Evolutionary conservation across 75 land plant genomes (phyloP).

Genomic region (Pinus taeda): DNA sequence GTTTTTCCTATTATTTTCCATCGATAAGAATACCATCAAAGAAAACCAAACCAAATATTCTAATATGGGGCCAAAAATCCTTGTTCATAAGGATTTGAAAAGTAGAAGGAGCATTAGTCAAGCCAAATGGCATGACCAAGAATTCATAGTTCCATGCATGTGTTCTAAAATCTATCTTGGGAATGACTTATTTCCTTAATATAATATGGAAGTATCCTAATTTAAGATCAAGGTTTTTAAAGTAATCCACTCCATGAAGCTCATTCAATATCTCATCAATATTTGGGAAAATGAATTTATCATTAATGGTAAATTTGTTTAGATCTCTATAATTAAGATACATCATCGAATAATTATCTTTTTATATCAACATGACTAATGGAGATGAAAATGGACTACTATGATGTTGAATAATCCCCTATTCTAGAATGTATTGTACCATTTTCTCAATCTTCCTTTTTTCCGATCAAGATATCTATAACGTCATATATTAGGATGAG

Average conservation of each 20-base stretch:
- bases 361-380: background rate
- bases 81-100: too few relatives aligned
- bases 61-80: too few relatives aligned
- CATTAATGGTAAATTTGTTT: background rate
- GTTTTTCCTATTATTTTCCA: too few relatives aligned
- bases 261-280: background rate
- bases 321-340: background rate
- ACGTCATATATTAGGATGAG: background rate
- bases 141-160: background rate
- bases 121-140: too few relatives aligned
- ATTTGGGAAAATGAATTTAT: background rate
- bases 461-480: background rate
- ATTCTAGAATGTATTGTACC: background rate
- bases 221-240: background rate
- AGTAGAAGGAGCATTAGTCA: too few relatives aligned
- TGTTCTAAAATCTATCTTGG: background rate
- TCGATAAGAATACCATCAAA: too few relatives aligned
- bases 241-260: background rate
- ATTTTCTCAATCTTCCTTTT: background rate
- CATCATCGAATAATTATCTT: background rate
- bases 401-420: background rate
- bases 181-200: background rate
- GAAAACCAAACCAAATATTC: too few relatives aligned
- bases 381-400: background rate
- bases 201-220: background rate